Evolutionary conservation across 2,329 filamentous ascomycete species (phyloP), one percentile per base, ranked within the genome.

Genomic region (Aspergillus alliaceus): DNA sequence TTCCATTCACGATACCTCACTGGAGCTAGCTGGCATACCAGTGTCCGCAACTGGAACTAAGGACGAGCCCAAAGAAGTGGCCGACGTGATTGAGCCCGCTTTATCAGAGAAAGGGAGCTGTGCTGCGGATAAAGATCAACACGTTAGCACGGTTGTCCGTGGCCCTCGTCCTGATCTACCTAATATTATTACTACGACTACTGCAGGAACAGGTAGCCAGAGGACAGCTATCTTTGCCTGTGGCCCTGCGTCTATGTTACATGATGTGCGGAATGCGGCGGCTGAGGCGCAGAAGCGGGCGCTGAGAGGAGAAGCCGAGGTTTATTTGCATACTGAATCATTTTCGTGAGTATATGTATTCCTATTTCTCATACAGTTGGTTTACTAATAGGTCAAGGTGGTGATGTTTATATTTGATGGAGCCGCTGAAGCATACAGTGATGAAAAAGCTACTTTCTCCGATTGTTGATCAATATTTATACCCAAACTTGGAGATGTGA

Each of bases 281-380:
- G 79, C 79, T 1, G 53, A 53, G n/a, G 74, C 73, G 39, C 79
- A 82, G 53, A 49, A 74, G 53, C 58, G 59, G 7, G 72, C 77
- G 12, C 51, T 79, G 7, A 71, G 62, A 18, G 70, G 66, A 6
- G 64, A 31, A 18, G 25, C 60, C 1, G 66, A 76, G 31, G 69
- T 81, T 2, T 80, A 79, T 66, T 59, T 82, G 55, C 79, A 82
- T 66, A 73, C 74, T 22, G 80, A 82, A 66, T 72, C 77, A 53
- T 82, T 82, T 59, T 75, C 73, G 60, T 80, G 64, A 76, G 77
- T 76, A 31, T 20, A 22, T 11, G 14, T 15, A 6, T 48, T 15
- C 18, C 20, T 24, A 15, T 7, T 14, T 15, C 24, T 44, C 5
- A 2, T 15, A 4, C 8, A n/a, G 6, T 27, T 6, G 14, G 7